Evolutionary conservation across 2,329 filamentous ascomycete genomes (phyloP), one percentile per base, ranked within the genome.

Genomic region (Rhinocladiella mackenziei): DNA sequence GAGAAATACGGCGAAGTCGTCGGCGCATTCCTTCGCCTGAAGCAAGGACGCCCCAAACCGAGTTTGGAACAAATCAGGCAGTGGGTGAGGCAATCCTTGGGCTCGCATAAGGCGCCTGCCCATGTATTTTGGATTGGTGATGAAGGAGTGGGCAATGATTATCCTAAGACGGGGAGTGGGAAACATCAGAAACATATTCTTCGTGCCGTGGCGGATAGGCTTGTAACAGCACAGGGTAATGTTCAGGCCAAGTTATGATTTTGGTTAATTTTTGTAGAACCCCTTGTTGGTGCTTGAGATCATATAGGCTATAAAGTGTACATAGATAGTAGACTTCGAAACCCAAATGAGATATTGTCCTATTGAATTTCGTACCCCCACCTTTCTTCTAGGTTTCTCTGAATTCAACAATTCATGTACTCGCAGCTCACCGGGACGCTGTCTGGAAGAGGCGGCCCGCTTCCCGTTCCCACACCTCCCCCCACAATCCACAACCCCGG

Each of bases 71-170:
- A 82, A 52, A 61, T 86, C 14, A 68, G 74, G n/a, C 70, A 74
- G 30, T 85, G 81, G 81, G 78, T 79, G 1, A 71, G 77, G 36
- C 67, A 76, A 54, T 73, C 70, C 22, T 69, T 86, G 7, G 81
- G 80, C 1, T 70, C 74, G 23, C 81, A 85, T 60, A 85, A 85
- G 53, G 80, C 83, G 3, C 85, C 86, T 0, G 69, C 76, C 6
- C 76, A 88, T 61, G 62, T 89, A 9, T 88, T 89, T 59, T 87
- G 84, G 75, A 72, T 89, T 18, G 86, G 85, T 0, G 66, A 77
- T 52, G 73, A 73, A 26, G 76, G 73, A 7, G 72, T 82, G 13
- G 73, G 78, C 1, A 55, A 57, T 0, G 66, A 69, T 1, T 71
- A 83, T 28, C 82, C 82, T 5, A 67, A 84, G 58, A 85, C 82